Evolutionary conservation across 495 filamentous ascomycete species (phyloP).

Genomic region (Penicillium odoratum): DNA sequence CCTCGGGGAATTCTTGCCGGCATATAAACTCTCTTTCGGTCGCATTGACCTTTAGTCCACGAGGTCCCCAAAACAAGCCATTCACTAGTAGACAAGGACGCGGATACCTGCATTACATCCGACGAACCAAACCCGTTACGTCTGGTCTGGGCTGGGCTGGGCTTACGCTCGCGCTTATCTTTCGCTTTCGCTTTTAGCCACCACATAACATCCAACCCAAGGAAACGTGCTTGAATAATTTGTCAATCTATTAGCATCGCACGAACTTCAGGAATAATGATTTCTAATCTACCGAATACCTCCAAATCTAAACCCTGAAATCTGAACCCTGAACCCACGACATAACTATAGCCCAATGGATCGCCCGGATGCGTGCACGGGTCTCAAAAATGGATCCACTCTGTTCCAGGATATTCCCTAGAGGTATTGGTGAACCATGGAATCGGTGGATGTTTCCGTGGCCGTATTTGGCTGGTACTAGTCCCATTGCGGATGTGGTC

Average conservation of each 20-base stretch:
- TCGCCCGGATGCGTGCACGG: constrained; percentile 18
- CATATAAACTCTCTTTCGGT: neutral
- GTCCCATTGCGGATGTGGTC: constrained; percentile 12
- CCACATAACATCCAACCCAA: neutral
- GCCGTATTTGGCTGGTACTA: neutral
- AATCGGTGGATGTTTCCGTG: neutral
- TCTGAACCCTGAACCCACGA: neutral
- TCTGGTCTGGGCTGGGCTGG: neutral
- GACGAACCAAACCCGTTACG: neutral
- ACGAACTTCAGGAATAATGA: neutral
- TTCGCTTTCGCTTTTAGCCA: neutral
- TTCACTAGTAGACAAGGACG: constrained; percentile 8
- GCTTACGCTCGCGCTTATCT: too few relatives aligned
- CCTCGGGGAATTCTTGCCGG: neutral
- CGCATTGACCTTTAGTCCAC: neutral
- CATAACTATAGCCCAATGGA: constrained; percentile 11
- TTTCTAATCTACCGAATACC: neutral
- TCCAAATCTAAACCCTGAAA: too few relatives aligned
- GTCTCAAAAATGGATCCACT: constrained; percentile 4
- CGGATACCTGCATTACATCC: constrained; percentile 18
- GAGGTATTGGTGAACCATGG: neutral
- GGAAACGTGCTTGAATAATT: neutral
- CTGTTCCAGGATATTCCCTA: neutral
- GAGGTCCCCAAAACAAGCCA: neutral
- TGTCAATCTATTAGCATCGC: neutral